phyloP scores from a whole-genome alignment of 208 protist species.

The Leptomonas seymouri region DNA sequence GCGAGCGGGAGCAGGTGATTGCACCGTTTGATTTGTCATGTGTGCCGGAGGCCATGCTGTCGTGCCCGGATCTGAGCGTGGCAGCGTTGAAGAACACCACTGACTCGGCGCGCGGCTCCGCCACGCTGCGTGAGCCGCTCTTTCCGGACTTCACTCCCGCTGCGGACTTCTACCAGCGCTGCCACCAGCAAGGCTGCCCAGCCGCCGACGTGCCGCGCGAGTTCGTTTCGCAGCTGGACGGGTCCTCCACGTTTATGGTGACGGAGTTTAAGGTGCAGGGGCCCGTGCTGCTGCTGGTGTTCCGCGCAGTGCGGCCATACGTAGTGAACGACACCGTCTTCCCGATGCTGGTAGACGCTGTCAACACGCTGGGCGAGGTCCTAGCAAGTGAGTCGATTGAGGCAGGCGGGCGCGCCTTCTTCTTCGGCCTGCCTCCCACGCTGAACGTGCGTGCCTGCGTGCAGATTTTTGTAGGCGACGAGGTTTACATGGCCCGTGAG shows the following conservation, averaged over 20 bases:
- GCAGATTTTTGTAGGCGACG: slow-evolving; percentile 20
- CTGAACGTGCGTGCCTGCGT: slow-evolving; percentile 9
- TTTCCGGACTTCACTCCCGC: slow-evolving; percentile 21
- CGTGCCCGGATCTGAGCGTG: slow-evolving; percentile 24
- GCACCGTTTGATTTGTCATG: slow-evolving; percentile 29
- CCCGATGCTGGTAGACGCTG: slow-evolving; percentile 19
- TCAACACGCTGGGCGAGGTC: slow-evolving; percentile 20
- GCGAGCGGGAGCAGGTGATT: slow-evolving; percentile 18
- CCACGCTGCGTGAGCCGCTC: slow-evolving; percentile 30
- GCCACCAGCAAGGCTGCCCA: slow-evolving; percentile 18
- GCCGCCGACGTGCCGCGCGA: slow-evolving; percentile 22
- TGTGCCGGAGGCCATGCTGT: slow-evolving; percentile 34
- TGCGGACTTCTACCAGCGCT: slow-evolving; percentile 21
- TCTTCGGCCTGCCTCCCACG: slow-evolving; percentile 20
- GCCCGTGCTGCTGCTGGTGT: slow-evolving; percentile 24
- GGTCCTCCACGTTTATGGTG: slow-evolving; percentile 32
- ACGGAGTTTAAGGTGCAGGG: slow-evolving; percentile 24
- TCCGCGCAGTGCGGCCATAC: slow-evolving; percentile 22
- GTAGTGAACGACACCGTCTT: slow-evolving; percentile 36
- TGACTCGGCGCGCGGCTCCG: neutral
- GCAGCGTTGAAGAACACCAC: slow-evolving; percentile 2
- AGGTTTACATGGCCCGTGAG: slow-evolving; percentile 21
- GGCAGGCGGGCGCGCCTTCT: slow-evolving; percentile 23
- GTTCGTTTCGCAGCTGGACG: slow-evolving; percentile 35
- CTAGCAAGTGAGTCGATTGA: slow-evolving; percentile 20